Conservation (phyloP, 2,329 filamentous ascomycete species). For the Daldinia eschscholtzii region DNA sequence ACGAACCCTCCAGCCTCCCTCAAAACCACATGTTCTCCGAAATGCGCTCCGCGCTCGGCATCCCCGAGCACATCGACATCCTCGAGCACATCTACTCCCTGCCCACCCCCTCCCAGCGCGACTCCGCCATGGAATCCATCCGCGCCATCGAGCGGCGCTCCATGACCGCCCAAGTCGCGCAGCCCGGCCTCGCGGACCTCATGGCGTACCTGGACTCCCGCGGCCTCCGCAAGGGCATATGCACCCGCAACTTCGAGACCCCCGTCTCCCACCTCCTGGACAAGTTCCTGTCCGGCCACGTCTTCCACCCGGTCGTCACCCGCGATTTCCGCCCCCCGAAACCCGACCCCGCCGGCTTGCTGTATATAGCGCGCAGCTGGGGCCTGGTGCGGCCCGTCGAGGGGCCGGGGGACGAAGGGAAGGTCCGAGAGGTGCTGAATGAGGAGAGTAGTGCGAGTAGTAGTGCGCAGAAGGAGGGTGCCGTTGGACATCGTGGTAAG, state of each 20-base stretch:
- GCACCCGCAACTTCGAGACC: slow-evolving; percentile 91
- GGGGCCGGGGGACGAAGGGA: slow-evolving; percentile 30
- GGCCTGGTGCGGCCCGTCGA: slow-evolving; percentile 60
- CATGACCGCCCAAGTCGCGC: slow-evolving; percentile 83
- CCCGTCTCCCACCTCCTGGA: slow-evolving; percentile 80
- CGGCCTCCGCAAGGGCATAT: slow-evolving; percentile 82
- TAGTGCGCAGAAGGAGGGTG: slow-evolving; percentile 41
- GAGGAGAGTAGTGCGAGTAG: slow-evolving; percentile 13
- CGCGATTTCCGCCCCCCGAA: slow-evolving; percentile 87
- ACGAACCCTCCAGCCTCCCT: slow-evolving; percentile 71
- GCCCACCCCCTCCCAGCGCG: slow-evolving; percentile 68
- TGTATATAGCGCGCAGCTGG: slow-evolving; percentile 87
- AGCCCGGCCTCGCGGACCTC: slow-evolving; percentile 80
- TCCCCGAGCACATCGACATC: slow-evolving; percentile 82
- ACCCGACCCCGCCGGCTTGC: slow-evolving; percentile 86
- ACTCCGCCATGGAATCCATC: slow-evolving; percentile 78
- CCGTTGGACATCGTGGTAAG: slow-evolving; percentile 23
- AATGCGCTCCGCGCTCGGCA: slow-evolving; percentile 83
- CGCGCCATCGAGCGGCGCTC: slow-evolving; percentile 82
- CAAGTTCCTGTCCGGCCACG: slow-evolving; percentile 77
- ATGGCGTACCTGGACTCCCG: slow-evolving; percentile 84
- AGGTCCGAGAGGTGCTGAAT: slow-evolving; percentile 40
- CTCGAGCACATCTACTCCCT: slow-evolving; percentile 87
- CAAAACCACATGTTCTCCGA: slow-evolving; percentile 96
- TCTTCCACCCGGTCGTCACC: slow-evolving; percentile 85